Evolutionary conservation across 352 stramenopile genomes (phyloP).

Genomic region (Poterioochromonas sp.): DNA sequence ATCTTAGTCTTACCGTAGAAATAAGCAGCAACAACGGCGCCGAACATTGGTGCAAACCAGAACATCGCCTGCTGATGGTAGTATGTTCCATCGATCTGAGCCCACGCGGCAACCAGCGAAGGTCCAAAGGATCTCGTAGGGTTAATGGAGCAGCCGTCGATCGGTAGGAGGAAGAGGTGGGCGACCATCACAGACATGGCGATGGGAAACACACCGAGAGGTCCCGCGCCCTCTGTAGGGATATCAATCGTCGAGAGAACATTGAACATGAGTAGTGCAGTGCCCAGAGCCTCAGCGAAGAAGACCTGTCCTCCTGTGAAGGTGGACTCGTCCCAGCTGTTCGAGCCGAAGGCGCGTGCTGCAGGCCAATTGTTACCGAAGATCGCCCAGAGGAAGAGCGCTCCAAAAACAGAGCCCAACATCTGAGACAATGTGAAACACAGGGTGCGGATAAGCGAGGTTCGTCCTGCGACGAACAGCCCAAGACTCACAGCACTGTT

Average conservation of each 20-base stretch:
- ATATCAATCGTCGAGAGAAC: constrained; percentile 30
- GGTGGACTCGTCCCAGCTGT: constrained; percentile 1
- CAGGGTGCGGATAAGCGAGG: background rate
- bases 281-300: constrained; percentile 5
- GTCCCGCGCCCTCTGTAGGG: constrained; percentile 10
- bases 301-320: constrained; percentile 27
- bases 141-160: constrained; percentile 32
- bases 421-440: constrained; percentile 27
- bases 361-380: constrained; percentile 23
- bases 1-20: constrained; percentile 7
- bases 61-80: constrained; percentile 15
- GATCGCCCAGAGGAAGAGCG: constrained; percentile 22
- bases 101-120: background rate
- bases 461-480: constrained; percentile 8
- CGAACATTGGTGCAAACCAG: constrained; percentile 30
- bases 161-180: constrained; percentile 27
- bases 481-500: constrained; percentile 24
- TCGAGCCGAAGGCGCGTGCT: constrained; percentile 18
- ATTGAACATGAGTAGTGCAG: constrained; percentile 18
- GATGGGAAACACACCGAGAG: constrained; percentile 24
- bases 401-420: constrained; percentile 25
- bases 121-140: constrained; percentile 27
- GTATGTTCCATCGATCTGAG: background rate
- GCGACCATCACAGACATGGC: constrained; percentile 26
- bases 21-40: background rate